Conservation (phyloP, 306 rosid species). For the Oemleria cerasiformis region DNA sequence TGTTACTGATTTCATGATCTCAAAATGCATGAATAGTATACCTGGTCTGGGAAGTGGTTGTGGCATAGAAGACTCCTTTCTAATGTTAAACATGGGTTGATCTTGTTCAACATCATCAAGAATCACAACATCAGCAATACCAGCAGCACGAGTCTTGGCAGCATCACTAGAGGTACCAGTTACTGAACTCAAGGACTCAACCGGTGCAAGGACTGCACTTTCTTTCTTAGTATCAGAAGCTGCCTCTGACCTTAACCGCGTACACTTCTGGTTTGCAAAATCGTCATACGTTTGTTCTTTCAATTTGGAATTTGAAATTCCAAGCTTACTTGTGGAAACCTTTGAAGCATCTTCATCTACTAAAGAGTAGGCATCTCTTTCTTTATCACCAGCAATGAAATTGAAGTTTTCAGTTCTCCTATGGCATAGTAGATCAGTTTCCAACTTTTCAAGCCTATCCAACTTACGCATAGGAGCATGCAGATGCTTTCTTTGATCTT, state of each 20-base stretch:
- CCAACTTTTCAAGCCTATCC: constrained; percentile 23
- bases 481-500: constrained; percentile 40
- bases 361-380: constrained; percentile 24
- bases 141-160: constrained; percentile 28
- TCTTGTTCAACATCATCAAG: constrained; percentile 37
- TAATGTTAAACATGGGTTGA: constrained; percentile 58
- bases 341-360: constrained; percentile 40
- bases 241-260: constrained; percentile 28
- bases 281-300: constrained; percentile 25
- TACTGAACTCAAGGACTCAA: constrained; percentile 27
- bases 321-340: constrained; percentile 18
- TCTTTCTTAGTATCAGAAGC: constrained; percentile 29
- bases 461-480: constrained; percentile 30
- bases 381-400: constrained; percentile 23
- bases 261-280: constrained; percentile 30
- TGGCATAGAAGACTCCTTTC: constrained; percentile 49
- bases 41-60: constrained; percentile 54
- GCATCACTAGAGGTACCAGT: constrained; percentile 29
- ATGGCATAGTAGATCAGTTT: constrained; percentile 24
- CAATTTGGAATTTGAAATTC: constrained; percentile 21
- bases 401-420: constrained; percentile 28
- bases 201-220: constrained; percentile 28
- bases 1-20: neutral
- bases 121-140: constrained; percentile 47
- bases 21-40: constrained; percentile 24